phyloP scores from a whole-genome alignment of 176 grass and related monocot genomes.

The Bolboschoenus planiculmis region DNA sequence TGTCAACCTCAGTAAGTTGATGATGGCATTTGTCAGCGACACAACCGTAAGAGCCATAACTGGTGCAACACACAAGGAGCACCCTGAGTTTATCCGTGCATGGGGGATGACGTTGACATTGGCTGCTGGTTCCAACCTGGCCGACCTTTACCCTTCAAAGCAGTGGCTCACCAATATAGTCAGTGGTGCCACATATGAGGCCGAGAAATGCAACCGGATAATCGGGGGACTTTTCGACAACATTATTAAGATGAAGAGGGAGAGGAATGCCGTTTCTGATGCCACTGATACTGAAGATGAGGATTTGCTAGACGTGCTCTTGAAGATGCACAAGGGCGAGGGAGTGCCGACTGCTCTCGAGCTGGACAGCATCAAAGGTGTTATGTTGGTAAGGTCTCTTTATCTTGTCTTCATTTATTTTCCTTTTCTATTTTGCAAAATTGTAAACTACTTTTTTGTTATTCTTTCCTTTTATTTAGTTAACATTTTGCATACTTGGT shows the following conservation, averaged over 20 bases:
- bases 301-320: constrained; percentile 50
- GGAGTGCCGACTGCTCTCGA: constrained; percentile 30
- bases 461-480: too few species aligned
- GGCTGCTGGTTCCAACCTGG: constrained; percentile 28
- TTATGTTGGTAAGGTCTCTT: too few species aligned
- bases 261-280: constrained; percentile 13
- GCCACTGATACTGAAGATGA: constrained; percentile 3
- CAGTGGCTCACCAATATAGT: constrained; percentile 19
- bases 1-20: constrained; percentile 37
- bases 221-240: constrained; percentile 45
- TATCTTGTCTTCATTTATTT: too few species aligned
- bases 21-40: constrained; percentile 30
- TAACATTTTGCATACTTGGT: too few species aligned
- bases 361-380: constrained; percentile 35
- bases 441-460: too few species aligned
- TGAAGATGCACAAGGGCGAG: constrained; percentile 36
- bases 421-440: too few species aligned
- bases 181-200: constrained; percentile 25
- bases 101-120: constrained; percentile 10
- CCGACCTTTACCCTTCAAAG: constrained; percentile 49
- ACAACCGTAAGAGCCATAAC: constrained; percentile 33
- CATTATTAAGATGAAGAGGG: constrained; percentile 42
- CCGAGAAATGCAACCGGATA: constrained; percentile 22
- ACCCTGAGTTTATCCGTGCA: constrained; percentile 31
- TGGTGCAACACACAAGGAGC: constrained; percentile 46